These are phyloP conservation scores for Pisolithus orientalis DNA, from an alignment of 768 basidiomycete genomes.

Conservation along the genomic window DNA sequence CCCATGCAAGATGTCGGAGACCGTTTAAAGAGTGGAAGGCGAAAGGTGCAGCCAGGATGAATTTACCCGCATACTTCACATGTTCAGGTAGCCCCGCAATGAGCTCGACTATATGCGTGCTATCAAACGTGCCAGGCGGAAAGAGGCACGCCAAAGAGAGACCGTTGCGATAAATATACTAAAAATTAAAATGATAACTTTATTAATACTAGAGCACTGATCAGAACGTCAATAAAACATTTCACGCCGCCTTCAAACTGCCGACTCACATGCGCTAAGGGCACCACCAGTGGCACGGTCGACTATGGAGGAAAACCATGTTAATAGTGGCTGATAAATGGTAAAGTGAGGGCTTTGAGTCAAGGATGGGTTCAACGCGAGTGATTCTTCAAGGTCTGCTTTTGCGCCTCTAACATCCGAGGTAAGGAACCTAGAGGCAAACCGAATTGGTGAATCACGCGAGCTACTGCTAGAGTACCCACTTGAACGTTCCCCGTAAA, in stretches of 20 bases:
- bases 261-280: slow-evolving; percentile 65
- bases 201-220: slow-evolving; percentile 89
- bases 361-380: slow-evolving; percentile 57
- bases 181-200: too few relatives aligned
- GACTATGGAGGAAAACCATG: slow-evolving; percentile 80
- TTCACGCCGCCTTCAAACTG: background rate
- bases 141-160: slow-evolving; percentile 50
- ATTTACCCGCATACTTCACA: slow-evolving; percentile 67
- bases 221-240: background rate
- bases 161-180: too few relatives aligned
- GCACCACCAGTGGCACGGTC: slow-evolving; percentile 80
- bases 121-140: too few relatives aligned
- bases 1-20: slow-evolving; percentile 86
- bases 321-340: slow-evolving; percentile 94
- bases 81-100: slow-evolving; percentile 67
- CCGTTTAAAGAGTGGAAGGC: slow-evolving; percentile 31
- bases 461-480: slow-evolving; percentile 21
- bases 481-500: slow-evolving; percentile 95
- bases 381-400: slow-evolving; percentile 70
- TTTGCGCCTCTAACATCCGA: slow-evolving; percentile 81
- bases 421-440: slow-evolving; percentile 69
- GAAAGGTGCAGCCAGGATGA: slow-evolving; percentile 29
- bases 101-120: slow-evolving; percentile 11
- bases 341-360: slow-evolving; percentile 93
- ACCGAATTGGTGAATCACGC: background rate